phyloP scores from a whole-genome alignment of 2,329 filamentous ascomycete genomes.

The Verticillium albo-atrum region DNA sequence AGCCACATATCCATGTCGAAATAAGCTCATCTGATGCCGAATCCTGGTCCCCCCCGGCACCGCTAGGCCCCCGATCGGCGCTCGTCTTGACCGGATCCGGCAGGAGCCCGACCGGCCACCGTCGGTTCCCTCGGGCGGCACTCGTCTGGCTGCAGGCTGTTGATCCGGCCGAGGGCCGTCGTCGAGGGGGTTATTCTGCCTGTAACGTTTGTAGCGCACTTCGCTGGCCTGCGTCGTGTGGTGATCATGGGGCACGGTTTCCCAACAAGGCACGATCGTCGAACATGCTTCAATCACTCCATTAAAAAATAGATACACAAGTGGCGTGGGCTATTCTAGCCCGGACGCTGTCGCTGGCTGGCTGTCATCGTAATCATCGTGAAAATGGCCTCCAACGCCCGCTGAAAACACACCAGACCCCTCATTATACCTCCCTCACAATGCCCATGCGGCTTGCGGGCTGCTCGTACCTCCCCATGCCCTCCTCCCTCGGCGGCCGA shows the following conservation, averaged over 20 bases:
- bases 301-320: background rate
- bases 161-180: too few species aligned
- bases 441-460: background rate
- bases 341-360: too few species aligned
- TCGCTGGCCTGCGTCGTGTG: too few species aligned
- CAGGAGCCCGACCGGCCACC: background rate
- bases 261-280: too few species aligned
- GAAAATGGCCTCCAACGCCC: background rate
- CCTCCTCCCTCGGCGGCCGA: slow-evolving; percentile 13
- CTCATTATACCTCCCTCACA: background rate
- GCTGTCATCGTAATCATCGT: background rate
- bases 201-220: too few species aligned
- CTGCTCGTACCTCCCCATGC: background rate
- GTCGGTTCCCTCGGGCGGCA: background rate
- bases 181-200: too few species aligned
- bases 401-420: background rate
- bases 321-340: background rate
- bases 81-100: background rate
- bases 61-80: background rate
- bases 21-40: background rate
- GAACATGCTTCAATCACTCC: too few species aligned
- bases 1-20: too few species aligned
- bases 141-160: background rate
- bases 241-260: too few species aligned
- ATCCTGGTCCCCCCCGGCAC: background rate